phyloP scores from a whole-genome alignment of 2,329 filamentous ascomycete genomes.

The Alternaria incomplexa region DNA sequence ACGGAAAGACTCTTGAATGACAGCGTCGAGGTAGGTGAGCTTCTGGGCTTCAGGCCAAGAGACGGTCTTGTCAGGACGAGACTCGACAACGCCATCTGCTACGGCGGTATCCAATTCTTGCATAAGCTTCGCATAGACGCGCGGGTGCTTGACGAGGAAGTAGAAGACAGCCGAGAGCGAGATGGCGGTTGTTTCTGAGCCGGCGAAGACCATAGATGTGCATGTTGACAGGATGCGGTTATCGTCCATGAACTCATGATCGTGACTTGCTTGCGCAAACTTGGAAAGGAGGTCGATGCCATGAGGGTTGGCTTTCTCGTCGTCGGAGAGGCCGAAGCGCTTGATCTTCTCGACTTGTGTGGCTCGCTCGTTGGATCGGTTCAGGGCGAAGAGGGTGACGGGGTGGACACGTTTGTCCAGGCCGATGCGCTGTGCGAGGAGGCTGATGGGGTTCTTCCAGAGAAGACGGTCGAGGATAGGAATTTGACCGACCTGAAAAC shows the following conservation, averaged over 20 bases:
- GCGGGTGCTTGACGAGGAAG: slow-evolving; percentile 70
- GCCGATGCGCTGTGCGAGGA: slow-evolving; percentile 71
- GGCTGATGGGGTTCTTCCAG: slow-evolving; percentile 76
- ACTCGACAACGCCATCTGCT: slow-evolving; percentile 54
- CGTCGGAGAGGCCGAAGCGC: slow-evolving; percentile 47
- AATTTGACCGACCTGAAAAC: slow-evolving; percentile 70
- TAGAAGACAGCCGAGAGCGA: slow-evolving; percentile 75
- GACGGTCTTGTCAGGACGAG: slow-evolving; percentile 62
- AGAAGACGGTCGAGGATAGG: slow-evolving; percentile 72
- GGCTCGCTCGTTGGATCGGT: slow-evolving; percentile 70
- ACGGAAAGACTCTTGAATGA: slow-evolving; percentile 78
- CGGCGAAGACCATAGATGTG: slow-evolving; percentile 74
- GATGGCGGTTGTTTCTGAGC: slow-evolving; percentile 81
- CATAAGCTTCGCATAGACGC: slow-evolving; percentile 61
- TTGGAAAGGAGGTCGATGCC: slow-evolving; percentile 71
- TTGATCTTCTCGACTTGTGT: slow-evolving; percentile 59
- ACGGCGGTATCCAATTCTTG: slow-evolving; percentile 68
- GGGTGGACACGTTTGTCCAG: slow-evolving; percentile 73
- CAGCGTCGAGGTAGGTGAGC: slow-evolving; percentile 77
- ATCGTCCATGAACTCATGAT: slow-evolving; percentile 75
- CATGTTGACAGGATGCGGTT: slow-evolving; percentile 72
- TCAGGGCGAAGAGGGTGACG: slow-evolving; percentile 73
- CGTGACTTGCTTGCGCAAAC: slow-evolving; percentile 71
- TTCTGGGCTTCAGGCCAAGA: slow-evolving; percentile 73
- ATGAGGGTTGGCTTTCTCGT: slow-evolving; percentile 35